phyloP scores from a whole-genome alignment of 2,329 filamentous ascomycete genomes.

The Diaporthe longicolla region DNA sequence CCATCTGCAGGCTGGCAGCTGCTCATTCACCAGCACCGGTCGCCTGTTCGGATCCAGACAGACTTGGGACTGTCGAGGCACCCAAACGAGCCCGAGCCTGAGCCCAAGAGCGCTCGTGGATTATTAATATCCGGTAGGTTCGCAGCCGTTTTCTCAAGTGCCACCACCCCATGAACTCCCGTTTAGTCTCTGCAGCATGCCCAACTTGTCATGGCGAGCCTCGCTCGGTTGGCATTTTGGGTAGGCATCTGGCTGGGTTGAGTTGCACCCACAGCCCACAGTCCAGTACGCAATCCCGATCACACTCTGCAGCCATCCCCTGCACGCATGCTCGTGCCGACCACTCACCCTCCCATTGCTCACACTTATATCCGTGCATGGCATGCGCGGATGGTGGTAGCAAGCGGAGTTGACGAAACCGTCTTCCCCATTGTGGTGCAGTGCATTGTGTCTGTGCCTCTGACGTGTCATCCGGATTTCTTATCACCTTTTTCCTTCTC shows the following conservation, averaged over 20 bases:
- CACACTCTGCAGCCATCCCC: conserved; percentile 41
- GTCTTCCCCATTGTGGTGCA: conserved; percentile 32
- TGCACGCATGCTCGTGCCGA: conserved; percentile 30
- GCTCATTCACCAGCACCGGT: neutral
- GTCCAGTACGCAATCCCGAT: conserved; percentile 36
- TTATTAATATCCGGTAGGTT: conserved; percentile 12
- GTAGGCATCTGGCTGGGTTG: conserved; percentile 31
- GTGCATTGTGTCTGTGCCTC: conserved; percentile 45
- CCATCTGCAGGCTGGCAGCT: conserved; percentile 36
- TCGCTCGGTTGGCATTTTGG: conserved; percentile 1
- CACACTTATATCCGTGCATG: conserved; percentile 37
- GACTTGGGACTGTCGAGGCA: neutral
- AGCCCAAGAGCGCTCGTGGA: neutral
- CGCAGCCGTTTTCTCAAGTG: conserved; percentile 16
- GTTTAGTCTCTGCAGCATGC: conserved; percentile 35
- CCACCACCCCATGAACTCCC: neutral
- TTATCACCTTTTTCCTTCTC: conserved; percentile 14
- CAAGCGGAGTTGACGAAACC: conserved; percentile 34
- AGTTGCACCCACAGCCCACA: conserved; percentile 31
- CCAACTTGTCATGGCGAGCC: conserved; percentile 31
- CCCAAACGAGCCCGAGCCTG: neutral
- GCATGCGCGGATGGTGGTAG: conserved; percentile 32
- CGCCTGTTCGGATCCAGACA: conserved; percentile 4
- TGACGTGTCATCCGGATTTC: conserved; percentile 48
- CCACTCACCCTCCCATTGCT: conserved; percentile 28